These are phyloP conservation scores for Chionographis japonica DNA, from an alignment of 106 monocot genomes.

Conservation along the genomic window DNA sequence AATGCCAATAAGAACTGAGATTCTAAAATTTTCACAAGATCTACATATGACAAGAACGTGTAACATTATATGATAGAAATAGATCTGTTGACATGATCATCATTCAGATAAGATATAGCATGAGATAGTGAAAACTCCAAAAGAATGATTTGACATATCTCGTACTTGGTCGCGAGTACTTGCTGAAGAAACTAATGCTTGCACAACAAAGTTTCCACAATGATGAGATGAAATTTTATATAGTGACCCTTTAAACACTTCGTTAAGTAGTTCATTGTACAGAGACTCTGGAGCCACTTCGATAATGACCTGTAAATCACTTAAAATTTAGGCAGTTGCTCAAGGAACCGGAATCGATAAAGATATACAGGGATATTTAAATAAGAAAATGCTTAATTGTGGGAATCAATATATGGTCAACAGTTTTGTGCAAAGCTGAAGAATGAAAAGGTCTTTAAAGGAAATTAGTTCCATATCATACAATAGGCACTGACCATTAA, in stretches of 20 bases:
- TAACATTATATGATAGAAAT: too few species aligned
- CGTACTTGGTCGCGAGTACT: slow-evolving; percentile 69
- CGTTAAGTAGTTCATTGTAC: slow-evolving; percentile 37
- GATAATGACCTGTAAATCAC: slow-evolving; percentile 53
- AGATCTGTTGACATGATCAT: neutral
- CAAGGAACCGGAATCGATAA: neutral
- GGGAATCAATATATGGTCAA: too few species aligned
- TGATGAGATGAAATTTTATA: slow-evolving; percentile 65
- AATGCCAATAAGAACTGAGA: too few species aligned
- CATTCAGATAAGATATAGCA: neutral
- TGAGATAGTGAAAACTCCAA: neutral
- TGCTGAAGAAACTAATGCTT: slow-evolving; percentile 79
- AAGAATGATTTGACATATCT: slow-evolving; percentile 5
- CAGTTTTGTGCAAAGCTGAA: too few species aligned
- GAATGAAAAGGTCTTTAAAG: too few species aligned
- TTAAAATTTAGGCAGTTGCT: slow-evolving; percentile 2
- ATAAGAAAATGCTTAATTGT: too few species aligned
- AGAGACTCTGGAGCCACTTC: slow-evolving; percentile 55
- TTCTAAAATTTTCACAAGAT: too few species aligned
- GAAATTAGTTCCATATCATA: too few species aligned
- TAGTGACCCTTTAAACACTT: slow-evolving; percentile 64
- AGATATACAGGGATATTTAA: too few species aligned
- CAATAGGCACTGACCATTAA: too few species aligned
- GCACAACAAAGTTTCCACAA: slow-evolving; percentile 86
- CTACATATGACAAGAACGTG: too few species aligned